Base-by-base conservation (phyloP, 495 filamentous ascomycete genomes). In the Chaetomium cochliodes region DNA sequence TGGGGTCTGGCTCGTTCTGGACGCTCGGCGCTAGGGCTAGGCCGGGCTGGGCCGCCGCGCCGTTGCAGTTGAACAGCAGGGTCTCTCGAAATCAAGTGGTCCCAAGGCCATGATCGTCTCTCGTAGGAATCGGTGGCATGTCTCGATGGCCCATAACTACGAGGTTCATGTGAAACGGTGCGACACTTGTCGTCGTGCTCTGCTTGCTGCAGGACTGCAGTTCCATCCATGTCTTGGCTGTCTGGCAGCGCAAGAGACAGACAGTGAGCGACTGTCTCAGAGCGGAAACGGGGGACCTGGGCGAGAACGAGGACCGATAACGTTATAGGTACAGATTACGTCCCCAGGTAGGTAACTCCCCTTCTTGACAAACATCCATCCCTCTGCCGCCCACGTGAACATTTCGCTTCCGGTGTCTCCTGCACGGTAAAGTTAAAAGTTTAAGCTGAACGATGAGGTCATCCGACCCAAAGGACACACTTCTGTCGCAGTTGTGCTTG, bases 1-100 rank as follows among this genome's bases (percentile, higher is more conserved):
- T 25, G 23, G 53, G 58, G 64, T n/a, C 64, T 41, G 50, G 33
- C 33, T 20, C 25, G 64, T 66, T 66, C 64, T 66, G 58, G 64
- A 42, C 50, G 58, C 64, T 66, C 49, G 64, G 64, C 64, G 42
- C 58, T 42, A 49, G 57, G 41, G 25, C 41, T 41, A 41, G 57
- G 9, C 46, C 57, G 41, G 62, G 28, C 62, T 65, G 16, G 61
- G 61, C 52, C 16, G 55, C 33, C 22, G 53, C n/a, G 53, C 26
- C 33, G 53, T 41, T 56, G 53, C 53, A 56, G 53, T 33, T 0
- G 20, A 57, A 8, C 54, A 18, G 8, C 28, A 5, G 8, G 49
- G 51, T 9, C 16, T 16, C 41, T 44, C 41, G 15, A 44, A 44
- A 44, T 44, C 41, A 18, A 44, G 41, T 44, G 41, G 41, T 18